Base-by-base conservation (phyloP, 1,284 basidiomycete genomes). In the Pisolithus thermaeus region DNA sequence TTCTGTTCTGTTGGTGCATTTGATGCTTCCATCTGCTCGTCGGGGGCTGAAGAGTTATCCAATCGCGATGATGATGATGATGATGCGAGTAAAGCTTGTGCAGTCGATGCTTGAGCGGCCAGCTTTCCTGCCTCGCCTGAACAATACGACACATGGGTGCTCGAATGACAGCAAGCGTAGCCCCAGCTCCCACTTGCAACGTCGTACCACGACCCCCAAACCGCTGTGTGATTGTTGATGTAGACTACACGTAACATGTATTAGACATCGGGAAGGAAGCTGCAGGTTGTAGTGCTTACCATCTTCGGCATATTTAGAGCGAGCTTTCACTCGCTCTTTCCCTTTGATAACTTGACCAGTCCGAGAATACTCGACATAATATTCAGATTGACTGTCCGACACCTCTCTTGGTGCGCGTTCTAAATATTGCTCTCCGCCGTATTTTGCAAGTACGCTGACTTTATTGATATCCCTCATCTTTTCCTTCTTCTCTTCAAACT, bases 161-260 rank as follows among this genome's bases (percentile, higher is more conserved):
- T 77, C 9, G 92, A 94, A 66, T 97, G 94, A 66, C 97, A 99
- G 70, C 97, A 99, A 28, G 81, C 85, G 69, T 89, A 99, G 44
- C 97, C 97, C 97, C 97, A 99, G 52, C 75, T 68, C 9, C 84
- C 82, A 1, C 78, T 74, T 7, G 79, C 74, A 11, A 76, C 59
- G 61, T 92, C 85, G 70, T 91, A 98, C 85, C 86, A 99, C 32
- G 96, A 98, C 27, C 97, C 97, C 95, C 95, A 99, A 7, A 98
- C 84, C 2, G 83, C 72, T 0, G 86, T 92, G 64, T 99, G 97
- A 66, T 99, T 99, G 70, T 95, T 95, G 62, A 89, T 76, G 61
- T 79, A 84, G n/a, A 94, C 92, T 92, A 52, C 22, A 40, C 23
- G 3, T 7, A 25, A n/a, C 39, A 53, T 42, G 22, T 44, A 47